Percentiles rank a stretch among this genome's conserved stretches.
These are phyloP conservation scores for Dendrocalamus sinicus DNA, from an alignment of 176 grass and related monocot species.

Conservation along the genomic window DNA sequence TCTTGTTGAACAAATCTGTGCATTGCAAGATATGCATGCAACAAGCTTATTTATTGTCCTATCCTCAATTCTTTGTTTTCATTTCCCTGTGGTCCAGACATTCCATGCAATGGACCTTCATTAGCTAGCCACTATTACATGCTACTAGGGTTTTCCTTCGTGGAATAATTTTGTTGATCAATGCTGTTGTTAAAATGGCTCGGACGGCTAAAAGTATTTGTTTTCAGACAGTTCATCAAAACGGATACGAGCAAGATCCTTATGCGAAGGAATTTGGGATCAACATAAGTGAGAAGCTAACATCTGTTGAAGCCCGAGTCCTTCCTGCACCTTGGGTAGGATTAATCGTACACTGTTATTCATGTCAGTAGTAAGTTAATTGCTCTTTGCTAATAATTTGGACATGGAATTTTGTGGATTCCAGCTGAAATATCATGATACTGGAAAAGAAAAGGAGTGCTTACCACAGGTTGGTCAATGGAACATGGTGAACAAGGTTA, in stretches of 20 bases:
- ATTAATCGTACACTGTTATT: constrained; percentile 21
- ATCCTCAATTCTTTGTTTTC: constrained; percentile 25
- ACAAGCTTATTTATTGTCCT: constrained; percentile 26
- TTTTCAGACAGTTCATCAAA: constrained; percentile 96
- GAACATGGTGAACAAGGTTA: constrained; percentile 99
- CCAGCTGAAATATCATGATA: constrained; percentile 94
- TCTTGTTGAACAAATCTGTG: constrained; percentile 6
- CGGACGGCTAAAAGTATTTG: constrained; percentile 26
- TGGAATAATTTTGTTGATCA: neutral
- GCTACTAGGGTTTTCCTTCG: constrained; percentile 31
- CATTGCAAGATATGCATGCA: neutral
- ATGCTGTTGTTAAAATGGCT: neutral
- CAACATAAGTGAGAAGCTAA: constrained; percentile 93
- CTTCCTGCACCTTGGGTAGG: constrained; percentile 98
- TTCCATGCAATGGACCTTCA: constrained; percentile 35
- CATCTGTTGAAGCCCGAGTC: constrained; percentile 94
- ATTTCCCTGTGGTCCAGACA: constrained; percentile 45
- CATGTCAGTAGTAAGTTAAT: neutral
- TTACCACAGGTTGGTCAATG: constrained; percentile 98
- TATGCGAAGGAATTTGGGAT: constrained; percentile 99
- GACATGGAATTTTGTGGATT: constrained; percentile 24
- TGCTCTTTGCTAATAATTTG: constrained; percentile 20
- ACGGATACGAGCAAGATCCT: constrained; percentile 94
- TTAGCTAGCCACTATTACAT: constrained; percentile 1
- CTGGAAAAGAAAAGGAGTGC: constrained; percentile 98